phyloP scores from a whole-genome alignment of 805 yeast species.

The Pichia phayaonensis region DNA sequence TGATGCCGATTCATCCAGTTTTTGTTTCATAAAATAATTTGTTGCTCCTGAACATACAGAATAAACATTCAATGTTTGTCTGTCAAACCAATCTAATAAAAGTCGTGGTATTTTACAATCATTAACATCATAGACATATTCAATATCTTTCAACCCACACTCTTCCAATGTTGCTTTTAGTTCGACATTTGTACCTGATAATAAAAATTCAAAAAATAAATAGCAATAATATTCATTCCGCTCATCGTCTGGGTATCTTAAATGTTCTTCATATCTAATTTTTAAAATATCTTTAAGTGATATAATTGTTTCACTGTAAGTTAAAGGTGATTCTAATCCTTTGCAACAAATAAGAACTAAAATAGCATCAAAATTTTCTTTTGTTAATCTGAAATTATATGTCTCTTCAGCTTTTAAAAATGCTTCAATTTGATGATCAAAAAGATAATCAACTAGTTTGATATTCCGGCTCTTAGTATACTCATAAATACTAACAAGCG shows the following conservation, averaged over 20 bases:
- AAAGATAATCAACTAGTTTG: slow-evolving; percentile 24
- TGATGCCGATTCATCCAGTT: slow-evolving; percentile 18
- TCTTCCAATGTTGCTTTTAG: slow-evolving; percentile 26
- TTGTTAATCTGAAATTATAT: slow-evolving; percentile 33
- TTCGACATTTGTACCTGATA: slow-evolving; percentile 31
- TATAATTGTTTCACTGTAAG: slow-evolving; percentile 41
- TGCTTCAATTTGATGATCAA: slow-evolving; percentile 30
- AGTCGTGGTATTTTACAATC: slow-evolving; percentile 32
- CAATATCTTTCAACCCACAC: slow-evolving; percentile 28
- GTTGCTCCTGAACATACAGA: slow-evolving; percentile 13
- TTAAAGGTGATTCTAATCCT: slow-evolving; percentile 53
- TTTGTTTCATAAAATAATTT: slow-evolving; percentile 17
- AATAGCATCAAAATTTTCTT: slow-evolving; percentile 44
- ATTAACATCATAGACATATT: slow-evolving; percentile 26
- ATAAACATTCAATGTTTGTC: slow-evolving; percentile 12
- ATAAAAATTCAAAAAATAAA: slow-evolving; percentile 26
- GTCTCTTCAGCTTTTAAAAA: slow-evolving; percentile 39
- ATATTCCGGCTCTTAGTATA: slow-evolving; percentile 24
- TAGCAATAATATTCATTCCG: slow-evolving; percentile 21
- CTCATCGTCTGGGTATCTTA: background rate
- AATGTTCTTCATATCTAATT: slow-evolving; percentile 33
- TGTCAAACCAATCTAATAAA: slow-evolving; percentile 11
- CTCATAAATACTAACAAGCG: slow-evolving; percentile 28
- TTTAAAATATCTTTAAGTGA: slow-evolving; percentile 38
- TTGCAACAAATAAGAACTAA: slow-evolving; percentile 41